Evolutionary conservation across 441 rosid genomes (phyloP).

Genomic region (Geranium incanum): DNA sequence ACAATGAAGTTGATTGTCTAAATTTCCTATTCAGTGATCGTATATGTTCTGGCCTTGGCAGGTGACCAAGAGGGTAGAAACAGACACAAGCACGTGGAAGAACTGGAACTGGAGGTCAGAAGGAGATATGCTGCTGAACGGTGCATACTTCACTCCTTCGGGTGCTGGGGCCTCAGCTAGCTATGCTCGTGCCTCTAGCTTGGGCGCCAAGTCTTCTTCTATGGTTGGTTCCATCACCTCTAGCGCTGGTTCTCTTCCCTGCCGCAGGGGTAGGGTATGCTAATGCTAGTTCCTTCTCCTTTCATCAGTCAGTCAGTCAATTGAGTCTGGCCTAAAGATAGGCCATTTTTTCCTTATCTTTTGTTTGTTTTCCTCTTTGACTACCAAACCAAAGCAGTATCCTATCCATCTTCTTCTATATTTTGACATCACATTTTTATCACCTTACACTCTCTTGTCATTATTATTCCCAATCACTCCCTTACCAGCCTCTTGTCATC

Average conservation of each 20-base stretch:
- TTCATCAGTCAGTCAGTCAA: neutral
- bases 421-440: slow-evolving; percentile 45
- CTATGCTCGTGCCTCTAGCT: slow-evolving; percentile 92
- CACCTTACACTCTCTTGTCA: neutral
- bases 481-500: slow-evolving; percentile 18
- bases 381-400: slow-evolving; percentile 6
- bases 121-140: slow-evolving; percentile 76
- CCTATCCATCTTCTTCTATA: slow-evolving; percentile 24
- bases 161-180: slow-evolving; percentile 78
- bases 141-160: slow-evolving; percentile 84
- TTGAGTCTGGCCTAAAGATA: slow-evolving; percentile 22
- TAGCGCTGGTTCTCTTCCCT: slow-evolving; percentile 57
- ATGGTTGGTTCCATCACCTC: slow-evolving; percentile 73
- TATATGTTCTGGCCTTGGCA: slow-evolving; percentile 20
- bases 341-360: slow-evolving; percentile 16
- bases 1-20: neutral
- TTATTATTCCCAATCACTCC: slow-evolving; percentile 14
- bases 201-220: slow-evolving; percentile 80
- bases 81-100: slow-evolving; percentile 47
- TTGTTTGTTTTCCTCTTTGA: slow-evolving; percentile 8
- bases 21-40: neutral
- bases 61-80: slow-evolving; percentile 91
- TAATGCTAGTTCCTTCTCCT: slow-evolving; percentile 19
- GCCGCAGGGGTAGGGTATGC: slow-evolving; percentile 59
- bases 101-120: slow-evolving; percentile 93